phyloP scores from a whole-genome alignment of 2,329 filamentous ascomycete genomes.

The Botrytis sinoallii region DNA sequence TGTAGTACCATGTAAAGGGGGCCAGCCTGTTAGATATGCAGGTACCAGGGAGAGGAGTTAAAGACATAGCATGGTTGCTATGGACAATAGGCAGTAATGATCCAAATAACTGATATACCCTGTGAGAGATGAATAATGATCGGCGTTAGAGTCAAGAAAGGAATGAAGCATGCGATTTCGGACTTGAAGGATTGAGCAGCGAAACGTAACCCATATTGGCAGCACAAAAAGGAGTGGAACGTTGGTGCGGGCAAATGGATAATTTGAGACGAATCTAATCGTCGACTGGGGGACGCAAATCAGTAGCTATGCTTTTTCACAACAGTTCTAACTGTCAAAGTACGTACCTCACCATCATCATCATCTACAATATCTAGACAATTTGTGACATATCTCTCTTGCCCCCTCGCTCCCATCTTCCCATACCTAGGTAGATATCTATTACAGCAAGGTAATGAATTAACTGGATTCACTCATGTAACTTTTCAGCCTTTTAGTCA shows the following conservation, averaged over 20 bases:
- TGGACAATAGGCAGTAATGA: not conserved
- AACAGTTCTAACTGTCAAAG: not conserved
- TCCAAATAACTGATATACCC: conserved; percentile 10
- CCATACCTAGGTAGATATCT: not conserved
- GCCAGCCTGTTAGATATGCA: conserved; percentile 5
- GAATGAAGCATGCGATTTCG: conserved; percentile 1
- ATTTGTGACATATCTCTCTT: not conserved
- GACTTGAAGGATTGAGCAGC: not conserved
- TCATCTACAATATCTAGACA: not conserved
- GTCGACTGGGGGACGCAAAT: not conserved
- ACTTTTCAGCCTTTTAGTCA: not conserved
- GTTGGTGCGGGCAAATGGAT: not conserved
- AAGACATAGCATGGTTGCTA: not conserved
- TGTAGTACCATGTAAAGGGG: conserved; percentile 34
- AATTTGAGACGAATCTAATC: conserved; percentile 7
- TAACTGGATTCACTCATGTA: not conserved
- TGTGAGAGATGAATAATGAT: conserved; percentile 14
- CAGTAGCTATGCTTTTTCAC: not conserved
- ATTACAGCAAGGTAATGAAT: not conserved
- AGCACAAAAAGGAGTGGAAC: not conserved
- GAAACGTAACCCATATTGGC: not conserved
- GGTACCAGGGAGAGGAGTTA: not conserved
- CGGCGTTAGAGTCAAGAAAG: conserved; percentile 6
- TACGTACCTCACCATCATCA: not conserved
- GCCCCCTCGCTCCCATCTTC: not conserved